Percentiles rank a stretch among this genome's conserved stretches.
Evolutionary conservation across 352 stramenopile genomes (phyloP).

Genomic region (Globisporangium camurandrum): DNA sequence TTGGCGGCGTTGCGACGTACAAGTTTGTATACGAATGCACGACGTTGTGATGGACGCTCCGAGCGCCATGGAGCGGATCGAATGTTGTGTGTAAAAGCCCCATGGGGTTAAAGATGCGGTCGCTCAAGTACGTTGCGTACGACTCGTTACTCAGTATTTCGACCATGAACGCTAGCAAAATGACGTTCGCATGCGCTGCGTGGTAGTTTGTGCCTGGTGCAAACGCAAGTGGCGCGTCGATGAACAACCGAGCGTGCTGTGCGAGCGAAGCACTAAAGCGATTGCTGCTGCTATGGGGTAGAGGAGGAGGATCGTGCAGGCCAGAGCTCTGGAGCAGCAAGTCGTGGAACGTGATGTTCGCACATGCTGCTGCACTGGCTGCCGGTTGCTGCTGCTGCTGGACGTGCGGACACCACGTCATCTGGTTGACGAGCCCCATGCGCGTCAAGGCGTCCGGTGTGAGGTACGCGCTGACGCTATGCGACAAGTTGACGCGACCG

Average conservation of each 20-base stretch:
- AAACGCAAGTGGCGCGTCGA: conserved; percentile 47
- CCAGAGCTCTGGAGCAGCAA: conserved; percentile 62
- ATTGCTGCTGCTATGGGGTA: conserved; percentile 14
- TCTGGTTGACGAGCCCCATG: conserved; percentile 44
- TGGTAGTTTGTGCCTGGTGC: conserved; percentile 38
- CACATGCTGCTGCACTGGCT: not conserved
- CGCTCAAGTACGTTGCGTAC: conserved; percentile 31
- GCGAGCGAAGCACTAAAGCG: conserved; percentile 25
- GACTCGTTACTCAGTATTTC: conserved; percentile 43
- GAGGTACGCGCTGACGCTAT: conserved; percentile 27
- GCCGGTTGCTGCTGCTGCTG: not conserved
- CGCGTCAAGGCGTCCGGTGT: conserved; percentile 27
- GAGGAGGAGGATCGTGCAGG: conserved; percentile 17
- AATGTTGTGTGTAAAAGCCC: conserved; percentile 37
- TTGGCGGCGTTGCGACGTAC: conserved; percentile 20
- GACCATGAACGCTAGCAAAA: conserved; percentile 53
- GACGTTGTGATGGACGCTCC: conserved; percentile 20
- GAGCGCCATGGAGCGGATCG: conserved; percentile 28
- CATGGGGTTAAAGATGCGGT: conserved; percentile 28
- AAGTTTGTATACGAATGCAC: conserved; percentile 52
- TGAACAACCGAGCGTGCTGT: conserved; percentile 31
- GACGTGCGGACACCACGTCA: conserved; percentile 40
- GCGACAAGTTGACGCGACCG: conserved; percentile 23
- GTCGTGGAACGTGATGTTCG: conserved; percentile 51
- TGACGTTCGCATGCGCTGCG: conserved; percentile 46